Conservation (phyloP, 805 yeast species). For the Yamadazyma takamatsuzukensis region DNA sequence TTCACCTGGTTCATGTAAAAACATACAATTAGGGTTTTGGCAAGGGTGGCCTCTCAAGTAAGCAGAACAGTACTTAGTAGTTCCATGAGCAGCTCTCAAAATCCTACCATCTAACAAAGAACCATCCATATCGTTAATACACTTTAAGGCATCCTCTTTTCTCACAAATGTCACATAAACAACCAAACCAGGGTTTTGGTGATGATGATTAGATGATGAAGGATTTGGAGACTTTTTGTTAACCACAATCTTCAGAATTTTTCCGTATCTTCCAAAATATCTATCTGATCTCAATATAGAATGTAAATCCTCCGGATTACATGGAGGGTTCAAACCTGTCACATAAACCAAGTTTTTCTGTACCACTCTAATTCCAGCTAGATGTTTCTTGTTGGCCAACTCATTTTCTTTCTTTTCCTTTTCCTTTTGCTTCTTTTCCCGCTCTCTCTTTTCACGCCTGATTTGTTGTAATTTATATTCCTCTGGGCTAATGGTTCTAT, state of each 20-base stretch:
- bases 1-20: slow-evolving; percentile 98
- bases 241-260: slow-evolving; percentile 88
- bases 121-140: slow-evolving; percentile 91
- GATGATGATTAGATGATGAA: slow-evolving; percentile 28
- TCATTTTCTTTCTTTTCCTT: slow-evolving; percentile 91
- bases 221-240: slow-evolving; percentile 65
- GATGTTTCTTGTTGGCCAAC: slow-evolving; percentile 75
- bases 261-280: slow-evolving; percentile 98
- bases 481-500: slow-evolving; percentile 76
- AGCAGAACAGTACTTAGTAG: slow-evolving; percentile 97
- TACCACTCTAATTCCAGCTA: slow-evolving; percentile 97
- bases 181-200: slow-evolving; percentile 76
- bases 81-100: slow-evolving; percentile 94
- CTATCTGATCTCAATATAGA: slow-evolving; percentile 79
- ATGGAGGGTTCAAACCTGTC: slow-evolving; percentile 87
- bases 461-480: slow-evolving; percentile 81
- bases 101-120: slow-evolving; percentile 87
- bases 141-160: slow-evolving; percentile 92
- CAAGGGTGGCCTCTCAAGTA: slow-evolving; percentile 93
- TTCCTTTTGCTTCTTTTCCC: slow-evolving; percentile 79
- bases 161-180: slow-evolving; percentile 91
- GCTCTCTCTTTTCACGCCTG: slow-evolving; percentile 76
- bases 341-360: slow-evolving; percentile 96
- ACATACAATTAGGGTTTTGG: slow-evolving; percentile 99
- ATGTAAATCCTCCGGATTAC: slow-evolving; percentile 79